These are phyloP conservation scores for Arthrobotrys sinensis DNA, from an alignment of 2,329 filamentous ascomycete species.

Conservation along the genomic window DNA sequence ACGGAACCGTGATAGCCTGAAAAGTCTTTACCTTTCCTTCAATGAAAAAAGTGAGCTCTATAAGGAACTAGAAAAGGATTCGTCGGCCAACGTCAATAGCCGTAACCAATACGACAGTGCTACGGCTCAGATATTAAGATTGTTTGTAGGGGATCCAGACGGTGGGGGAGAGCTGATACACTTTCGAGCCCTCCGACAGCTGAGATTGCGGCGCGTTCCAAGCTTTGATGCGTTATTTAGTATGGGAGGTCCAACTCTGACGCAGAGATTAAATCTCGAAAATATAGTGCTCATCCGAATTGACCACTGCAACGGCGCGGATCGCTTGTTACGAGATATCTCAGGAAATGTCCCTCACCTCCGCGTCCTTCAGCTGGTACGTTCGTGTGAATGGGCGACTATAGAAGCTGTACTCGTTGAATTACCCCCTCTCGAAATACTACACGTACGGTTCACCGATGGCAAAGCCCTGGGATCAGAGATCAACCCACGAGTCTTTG, in stretches of 20 bases:
- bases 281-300: constrained; percentile 24
- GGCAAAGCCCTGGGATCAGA: not conserved
- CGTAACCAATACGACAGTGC: constrained; percentile 16
- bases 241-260: constrained; percentile 11
- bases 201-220: constrained; percentile 16
- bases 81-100: not conserved
- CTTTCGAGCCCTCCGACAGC: constrained; percentile 16
- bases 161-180: constrained; percentile 17
- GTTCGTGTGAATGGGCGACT: constrained; percentile 33
- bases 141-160: constrained; percentile 5
- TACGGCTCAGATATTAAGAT: constrained; percentile 14
- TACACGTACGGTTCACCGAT: constrained; percentile 31
- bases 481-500: not conserved
- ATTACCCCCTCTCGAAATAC: constrained; percentile 17
- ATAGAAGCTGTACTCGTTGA: constrained; percentile 15
- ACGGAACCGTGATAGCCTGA: constrained; percentile 28
- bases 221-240: constrained; percentile 20
- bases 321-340: constrained; percentile 12
- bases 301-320: constrained; percentile 25
- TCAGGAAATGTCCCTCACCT: constrained; percentile 24
- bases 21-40: constrained; percentile 42
- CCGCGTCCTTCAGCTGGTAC: constrained; percentile 18
- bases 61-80: constrained; percentile 13
- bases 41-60: constrained; percentile 35
- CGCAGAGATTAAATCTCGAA: constrained; percentile 10